Evolutionary conservation across 495 filamentous ascomycete genomes (phyloP).

Genomic region (Hypoxylon cercidicola): DNA sequence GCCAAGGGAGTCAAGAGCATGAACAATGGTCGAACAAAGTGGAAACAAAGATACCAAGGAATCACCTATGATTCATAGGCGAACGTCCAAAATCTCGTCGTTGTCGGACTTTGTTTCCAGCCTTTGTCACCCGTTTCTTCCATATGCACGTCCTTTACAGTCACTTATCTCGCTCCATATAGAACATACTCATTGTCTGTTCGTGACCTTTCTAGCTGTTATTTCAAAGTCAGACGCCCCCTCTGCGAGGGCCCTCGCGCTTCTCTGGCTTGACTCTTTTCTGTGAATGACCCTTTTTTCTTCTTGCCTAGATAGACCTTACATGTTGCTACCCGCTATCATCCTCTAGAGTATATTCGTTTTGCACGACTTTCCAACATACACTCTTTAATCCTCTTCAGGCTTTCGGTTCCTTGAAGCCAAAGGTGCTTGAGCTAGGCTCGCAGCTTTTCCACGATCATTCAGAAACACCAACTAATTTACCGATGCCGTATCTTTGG

Average conservation of each 20-base stretch:
- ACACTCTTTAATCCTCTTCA: slow-evolving; percentile 13
- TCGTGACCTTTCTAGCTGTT: slow-evolving; percentile 32
- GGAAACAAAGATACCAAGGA: slow-evolving; percentile 42
- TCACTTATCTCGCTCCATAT: slow-evolving; percentile 21
- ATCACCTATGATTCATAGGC: slow-evolving; percentile 26
- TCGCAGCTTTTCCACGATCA: slow-evolving; percentile 1
- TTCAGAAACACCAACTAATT: slow-evolving; percentile 1
- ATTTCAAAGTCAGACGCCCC: slow-evolving; percentile 36
- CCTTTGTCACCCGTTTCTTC: slow-evolving; percentile 20
- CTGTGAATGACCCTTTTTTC: slow-evolving; percentile 29
- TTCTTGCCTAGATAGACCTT: slow-evolving; percentile 21
- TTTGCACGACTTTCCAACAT: slow-evolving; percentile 17
- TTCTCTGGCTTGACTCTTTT: slow-evolving; percentile 18
- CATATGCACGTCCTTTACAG: slow-evolving; percentile 18
- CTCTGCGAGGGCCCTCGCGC: slow-evolving; percentile 4
- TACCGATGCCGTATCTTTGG: slow-evolving; percentile 32
- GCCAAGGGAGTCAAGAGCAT: slow-evolving; percentile 23
- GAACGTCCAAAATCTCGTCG: slow-evolving; percentile 12
- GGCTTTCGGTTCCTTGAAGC: slow-evolving; percentile 12
- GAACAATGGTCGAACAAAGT: slow-evolving; percentile 40
- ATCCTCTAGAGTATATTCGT: slow-evolving; percentile 23
- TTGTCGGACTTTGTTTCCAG: slow-evolving; percentile 4
- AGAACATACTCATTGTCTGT: slow-evolving; percentile 38
- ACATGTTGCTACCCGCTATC: background rate
- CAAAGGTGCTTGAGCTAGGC: background rate